Evolutionary conservation across 257 asterid species (phyloP), one percentile per base, ranked within the genome.

Genomic region (Rubia yunnanensis): DNA sequence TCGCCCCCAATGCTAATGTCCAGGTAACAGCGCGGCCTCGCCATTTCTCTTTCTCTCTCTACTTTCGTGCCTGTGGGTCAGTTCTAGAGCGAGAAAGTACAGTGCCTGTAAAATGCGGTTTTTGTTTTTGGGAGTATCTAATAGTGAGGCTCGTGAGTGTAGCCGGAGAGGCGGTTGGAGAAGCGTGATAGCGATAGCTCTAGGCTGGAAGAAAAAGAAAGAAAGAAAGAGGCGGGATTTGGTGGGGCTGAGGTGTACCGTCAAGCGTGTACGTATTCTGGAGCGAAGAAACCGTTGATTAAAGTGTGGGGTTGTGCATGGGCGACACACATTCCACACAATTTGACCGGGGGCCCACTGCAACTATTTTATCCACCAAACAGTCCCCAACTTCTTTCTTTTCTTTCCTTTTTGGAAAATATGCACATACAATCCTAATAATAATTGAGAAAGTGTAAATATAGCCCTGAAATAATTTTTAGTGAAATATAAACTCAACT

Each of bases 1-100:
- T 92, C 99, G 39, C 86, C 94, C 31, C 90, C 97, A 73, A 92
- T 89, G 84, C 78, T 81, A 4, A 92, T 74, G 73, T 92, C 99
- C 71, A 92, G 61, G 71, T 72, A 92, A 76, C 99, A 92, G 14
- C 94, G 77, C 41, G 79, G 75, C 70, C 87, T 80, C 64, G 44
- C 74, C 85, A 80, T 80, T 24, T 53, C 28, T 30, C 17, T 23
- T 22, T 23, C 59, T 53, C 59, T 50, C 59, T 8, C 59, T n/a
- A 50, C 59, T 2, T 2, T 20, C n/a, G n/a, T n/a, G n/a, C n/a
- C n/a, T n/a, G n/a, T n/a, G n/a, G n/a, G n/a, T n/a, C n/a, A n/a
- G n/a, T 24, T 53, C 59, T 10, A 22, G 52, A 44, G 52, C n/a
- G 52, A 15, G 52, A 15, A 44, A 44, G 52, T 44, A 44, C 20